Conservation (phyloP, 1,139 yeast genomes). For the Geotrichum fermentans region DNA sequence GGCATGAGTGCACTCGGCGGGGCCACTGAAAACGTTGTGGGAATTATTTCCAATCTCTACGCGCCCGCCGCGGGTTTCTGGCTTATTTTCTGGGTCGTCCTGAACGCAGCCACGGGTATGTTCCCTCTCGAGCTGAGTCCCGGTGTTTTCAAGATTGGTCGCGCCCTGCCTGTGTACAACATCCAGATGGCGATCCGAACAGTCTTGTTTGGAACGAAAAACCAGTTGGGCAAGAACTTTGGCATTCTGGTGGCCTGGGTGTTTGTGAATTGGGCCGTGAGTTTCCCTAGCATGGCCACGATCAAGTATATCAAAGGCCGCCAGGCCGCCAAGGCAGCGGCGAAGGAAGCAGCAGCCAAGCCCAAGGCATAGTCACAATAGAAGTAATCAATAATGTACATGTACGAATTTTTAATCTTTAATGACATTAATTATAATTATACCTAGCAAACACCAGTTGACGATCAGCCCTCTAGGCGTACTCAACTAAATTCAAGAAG, state of each 20-base stretch:
- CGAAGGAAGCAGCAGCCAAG: conserved; percentile 5
- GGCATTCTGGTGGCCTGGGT: conserved; percentile 60
- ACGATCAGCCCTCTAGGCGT: neutral
- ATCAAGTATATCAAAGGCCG: conserved; percentile 13
- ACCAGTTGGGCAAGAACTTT: conserved; percentile 52
- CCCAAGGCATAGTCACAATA: neutral
- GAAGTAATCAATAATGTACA: neutral
- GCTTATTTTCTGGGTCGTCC: conserved; percentile 57
- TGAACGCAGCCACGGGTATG: conserved; percentile 58
- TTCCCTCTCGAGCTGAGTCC: conserved; percentile 53
- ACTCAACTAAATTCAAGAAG: too few species aligned
- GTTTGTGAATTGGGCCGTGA: conserved; percentile 42
- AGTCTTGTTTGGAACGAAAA: conserved; percentile 53
- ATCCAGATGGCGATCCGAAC: conserved; percentile 53
- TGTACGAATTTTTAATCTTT: neutral
- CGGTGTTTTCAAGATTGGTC: conserved; percentile 56
- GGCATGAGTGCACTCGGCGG: conserved; percentile 61
- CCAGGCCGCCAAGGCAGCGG: conserved; percentile 13
- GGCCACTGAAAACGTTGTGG: conserved; percentile 56
- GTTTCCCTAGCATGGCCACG: conserved; percentile 11
- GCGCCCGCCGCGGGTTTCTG: conserved; percentile 57
- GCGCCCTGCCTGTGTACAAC: conserved; percentile 61
- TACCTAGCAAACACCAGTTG: too few species aligned
- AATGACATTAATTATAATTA: too few species aligned
- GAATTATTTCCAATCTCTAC: conserved; percentile 43